Evolutionary conservation across 139 green algal genomes (phyloP).

Genomic region (Haematococcus sp.): DNA sequence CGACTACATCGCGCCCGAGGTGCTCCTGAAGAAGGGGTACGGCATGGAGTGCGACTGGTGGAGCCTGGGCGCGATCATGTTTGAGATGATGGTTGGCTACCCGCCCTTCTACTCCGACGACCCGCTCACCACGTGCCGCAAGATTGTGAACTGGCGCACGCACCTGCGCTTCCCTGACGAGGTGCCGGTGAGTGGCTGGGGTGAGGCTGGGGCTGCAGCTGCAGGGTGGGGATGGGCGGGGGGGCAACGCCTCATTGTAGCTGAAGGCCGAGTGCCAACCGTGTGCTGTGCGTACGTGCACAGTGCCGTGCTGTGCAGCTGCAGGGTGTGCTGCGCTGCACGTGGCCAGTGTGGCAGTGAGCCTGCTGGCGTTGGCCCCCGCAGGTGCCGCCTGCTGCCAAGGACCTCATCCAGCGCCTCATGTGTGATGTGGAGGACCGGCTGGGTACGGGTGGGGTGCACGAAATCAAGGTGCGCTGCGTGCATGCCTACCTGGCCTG

Average conservation of each 20-base stretch:
- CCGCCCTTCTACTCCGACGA: constrained; percentile 97
- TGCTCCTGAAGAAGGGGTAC: constrained; percentile 97
- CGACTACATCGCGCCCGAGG: constrained; percentile 95
- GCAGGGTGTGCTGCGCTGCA: too few species aligned
- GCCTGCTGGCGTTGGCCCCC: neutral
- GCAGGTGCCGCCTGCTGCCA: constrained; percentile 44
- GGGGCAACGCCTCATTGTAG: too few species aligned
- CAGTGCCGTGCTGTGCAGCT: neutral
- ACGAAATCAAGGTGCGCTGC: constrained; percentile 46
- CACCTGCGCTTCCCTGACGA: constrained; percentile 89
- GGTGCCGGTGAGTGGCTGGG: constrained; percentile 19
- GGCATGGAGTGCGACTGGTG: constrained; percentile 99
- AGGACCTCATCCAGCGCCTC: constrained; percentile 88
- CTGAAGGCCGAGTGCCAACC: too few species aligned
- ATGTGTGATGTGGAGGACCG: constrained; percentile 94
- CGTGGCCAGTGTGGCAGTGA: neutral
- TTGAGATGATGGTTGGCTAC: constrained; percentile 97
- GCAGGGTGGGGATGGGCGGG: too few species aligned
- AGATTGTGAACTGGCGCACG: constrained; percentile 94
- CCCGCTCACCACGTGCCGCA: constrained; percentile 88
- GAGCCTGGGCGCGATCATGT: constrained; percentile 94
- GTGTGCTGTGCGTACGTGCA: neutral
- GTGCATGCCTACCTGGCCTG: neutral
- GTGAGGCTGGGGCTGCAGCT: neutral
- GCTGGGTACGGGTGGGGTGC: constrained; percentile 69